phyloP scores from a whole-genome alignment of 176 grass and related monocot genomes.

The Aegilops bicornis region DNA sequence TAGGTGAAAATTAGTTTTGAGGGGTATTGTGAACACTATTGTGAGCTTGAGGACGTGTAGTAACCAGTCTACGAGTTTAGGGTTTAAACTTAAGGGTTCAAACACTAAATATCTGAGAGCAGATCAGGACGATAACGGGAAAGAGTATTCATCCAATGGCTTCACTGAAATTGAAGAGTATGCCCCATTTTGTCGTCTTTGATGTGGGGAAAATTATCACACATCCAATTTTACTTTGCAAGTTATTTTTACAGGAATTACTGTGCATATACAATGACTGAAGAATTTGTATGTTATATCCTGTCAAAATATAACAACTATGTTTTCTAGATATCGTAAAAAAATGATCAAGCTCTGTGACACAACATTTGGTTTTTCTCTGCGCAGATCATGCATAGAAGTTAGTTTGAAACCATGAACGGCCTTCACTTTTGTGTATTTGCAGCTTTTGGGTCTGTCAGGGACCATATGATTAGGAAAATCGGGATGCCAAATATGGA shows the following conservation, averaged over 20 bases:
- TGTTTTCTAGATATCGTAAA: conserved; percentile 1
- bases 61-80: too few species aligned
- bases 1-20: too few species aligned
- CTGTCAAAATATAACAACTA: not conserved
- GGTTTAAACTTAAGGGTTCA: too few species aligned
- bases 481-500: conserved; percentile 57
- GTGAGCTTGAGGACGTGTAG: too few species aligned
- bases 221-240: not conserved
- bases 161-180: conserved; percentile 95
- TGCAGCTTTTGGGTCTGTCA: conserved; percentile 74
- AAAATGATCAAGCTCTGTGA: not conserved
- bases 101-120: conserved; percentile 72
- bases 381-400: conserved; percentile 2
- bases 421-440: not conserved
- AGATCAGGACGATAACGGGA: conserved; percentile 11
- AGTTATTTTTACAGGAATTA: not conserved
- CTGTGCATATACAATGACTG: not conserved
- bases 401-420: not conserved
- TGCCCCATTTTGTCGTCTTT: not conserved
- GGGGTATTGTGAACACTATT: too few species aligned
- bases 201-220: conserved; percentile 6
- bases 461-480: conserved; percentile 89
- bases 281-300: not conserved
- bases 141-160: conserved; percentile 61
- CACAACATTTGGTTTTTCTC: not conserved